Evolutionary conservation across 257 asterid species (phyloP).

Genomic region (Haberlea rhodopensis): DNA sequence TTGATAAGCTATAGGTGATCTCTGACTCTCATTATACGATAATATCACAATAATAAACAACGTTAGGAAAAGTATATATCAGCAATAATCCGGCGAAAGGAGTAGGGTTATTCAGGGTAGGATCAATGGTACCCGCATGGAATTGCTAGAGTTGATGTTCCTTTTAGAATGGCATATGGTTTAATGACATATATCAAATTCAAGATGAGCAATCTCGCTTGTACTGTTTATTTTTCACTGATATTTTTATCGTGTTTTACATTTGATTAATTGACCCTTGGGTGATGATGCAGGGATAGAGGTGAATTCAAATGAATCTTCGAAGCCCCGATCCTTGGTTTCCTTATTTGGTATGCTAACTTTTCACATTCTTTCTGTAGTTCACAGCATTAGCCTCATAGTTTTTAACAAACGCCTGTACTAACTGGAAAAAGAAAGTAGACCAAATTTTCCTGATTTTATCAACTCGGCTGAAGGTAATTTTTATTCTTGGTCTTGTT

Average conservation of each 20-base stretch:
- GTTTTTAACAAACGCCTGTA: background rate
- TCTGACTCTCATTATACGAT: too few species aligned
- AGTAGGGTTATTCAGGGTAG: too few species aligned
- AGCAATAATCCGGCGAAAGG: too few species aligned
- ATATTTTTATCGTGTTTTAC: background rate
- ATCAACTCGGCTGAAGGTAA: background rate
- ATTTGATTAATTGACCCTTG: too few species aligned
- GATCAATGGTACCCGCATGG: too few species aligned
- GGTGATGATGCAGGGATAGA: conserved; percentile 51
- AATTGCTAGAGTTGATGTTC: too few species aligned
- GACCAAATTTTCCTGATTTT: background rate
- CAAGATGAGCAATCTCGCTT: too few species aligned
- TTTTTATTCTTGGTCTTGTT: background rate
- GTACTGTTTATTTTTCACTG: background rate
- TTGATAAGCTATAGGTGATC: too few species aligned
- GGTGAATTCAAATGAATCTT: conserved; percentile 44
- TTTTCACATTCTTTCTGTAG: background rate
- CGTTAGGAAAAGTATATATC: too few species aligned
- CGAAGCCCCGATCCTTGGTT: conserved; percentile 68
- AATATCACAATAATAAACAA: too few species aligned
- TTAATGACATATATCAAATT: background rate
- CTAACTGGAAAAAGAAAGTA: background rate
- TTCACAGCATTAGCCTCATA: background rate
- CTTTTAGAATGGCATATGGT: too few species aligned
- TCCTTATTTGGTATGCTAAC: conserved; percentile 62